These are phyloP conservation scores for Rhynchosporium secalis DNA, from an alignment of 2,329 filamentous ascomycete genomes.

Conservation along the genomic window DNA sequence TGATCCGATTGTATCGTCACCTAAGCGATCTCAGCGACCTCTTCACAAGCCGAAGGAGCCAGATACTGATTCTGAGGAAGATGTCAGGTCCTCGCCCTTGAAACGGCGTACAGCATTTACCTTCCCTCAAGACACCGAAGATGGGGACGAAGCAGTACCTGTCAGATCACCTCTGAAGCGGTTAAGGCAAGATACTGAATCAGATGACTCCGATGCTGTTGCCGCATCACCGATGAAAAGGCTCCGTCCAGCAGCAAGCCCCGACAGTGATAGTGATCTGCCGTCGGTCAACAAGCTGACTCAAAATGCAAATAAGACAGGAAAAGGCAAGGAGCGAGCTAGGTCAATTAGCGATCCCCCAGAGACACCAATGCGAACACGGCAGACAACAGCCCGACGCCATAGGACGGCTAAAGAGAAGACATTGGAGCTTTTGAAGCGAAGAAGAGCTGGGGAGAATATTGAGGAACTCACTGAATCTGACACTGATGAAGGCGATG, in stretches of 20 bases:
- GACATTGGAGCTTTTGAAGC: constrained; percentile 44
- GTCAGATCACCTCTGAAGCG: constrained; percentile 29
- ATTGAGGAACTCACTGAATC: constrained; percentile 43
- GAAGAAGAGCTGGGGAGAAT: constrained; percentile 44
- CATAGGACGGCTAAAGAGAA: constrained; percentile 45
- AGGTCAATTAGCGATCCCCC: neutral
- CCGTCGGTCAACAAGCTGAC: constrained; percentile 12
- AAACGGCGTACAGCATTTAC: constrained; percentile 17
- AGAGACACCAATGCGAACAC: constrained; percentile 19
- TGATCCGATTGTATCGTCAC: constrained; percentile 21
- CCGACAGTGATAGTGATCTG: constrained; percentile 14
- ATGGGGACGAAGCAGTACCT: constrained; percentile 22
- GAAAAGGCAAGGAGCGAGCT: neutral
- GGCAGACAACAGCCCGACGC: constrained; percentile 27
- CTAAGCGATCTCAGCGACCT: constrained; percentile 19
- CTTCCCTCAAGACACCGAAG: constrained; percentile 6
- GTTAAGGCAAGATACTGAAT: neutral
- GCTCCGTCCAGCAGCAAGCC: constrained; percentile 1
- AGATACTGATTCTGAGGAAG: constrained; percentile 18
- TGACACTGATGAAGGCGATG: constrained; percentile 35
- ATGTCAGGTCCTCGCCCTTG: constrained; percentile 26
- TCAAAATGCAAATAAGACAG: neutral
- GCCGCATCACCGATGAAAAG: constrained; percentile 27
- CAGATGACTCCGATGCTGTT: constrained; percentile 20
- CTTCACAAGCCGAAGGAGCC: constrained; percentile 8